These are phyloP conservation scores for Starmerella cellae DNA, from an alignment of 805 yeast genomes.

Conservation along the genomic window DNA sequence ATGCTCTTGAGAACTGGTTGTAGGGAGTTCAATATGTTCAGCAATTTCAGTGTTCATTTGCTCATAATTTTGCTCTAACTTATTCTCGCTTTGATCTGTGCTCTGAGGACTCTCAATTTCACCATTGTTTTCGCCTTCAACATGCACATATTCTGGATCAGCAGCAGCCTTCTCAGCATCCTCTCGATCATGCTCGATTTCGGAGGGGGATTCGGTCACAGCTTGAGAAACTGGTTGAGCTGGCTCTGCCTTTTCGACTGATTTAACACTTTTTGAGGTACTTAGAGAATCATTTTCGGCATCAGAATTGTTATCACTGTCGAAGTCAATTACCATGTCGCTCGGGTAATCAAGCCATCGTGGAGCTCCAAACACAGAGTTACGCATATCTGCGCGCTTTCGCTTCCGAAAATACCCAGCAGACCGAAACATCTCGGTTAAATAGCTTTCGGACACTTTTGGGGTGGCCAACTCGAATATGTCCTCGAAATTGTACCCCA, in stretches of 20 bases:
- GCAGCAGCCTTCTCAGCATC: not conserved
- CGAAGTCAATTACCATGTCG: slow-evolving; percentile 1
- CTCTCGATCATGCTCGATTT: not conserved
- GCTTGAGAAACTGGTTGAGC: too few species aligned
- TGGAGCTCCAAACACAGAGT: slow-evolving; percentile 12
- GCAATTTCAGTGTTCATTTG: too few species aligned
- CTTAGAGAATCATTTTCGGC: not conserved
- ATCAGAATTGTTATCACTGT: not conserved
- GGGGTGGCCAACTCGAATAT: slow-evolving; percentile 12
- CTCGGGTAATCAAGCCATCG: slow-evolving; percentile 11
- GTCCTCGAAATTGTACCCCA: slow-evolving; percentile 23
- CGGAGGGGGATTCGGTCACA: not conserved
- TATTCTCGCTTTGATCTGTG: too few species aligned
- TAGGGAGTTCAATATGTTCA: too few species aligned
- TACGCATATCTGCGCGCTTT: not conserved
- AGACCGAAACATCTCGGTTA: slow-evolving; percentile 6
- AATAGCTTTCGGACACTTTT: slow-evolving; percentile 8
- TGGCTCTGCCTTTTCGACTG: too few species aligned
- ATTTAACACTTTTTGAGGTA: too few species aligned
- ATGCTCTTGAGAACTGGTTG: too few species aligned
- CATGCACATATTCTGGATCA: too few species aligned
- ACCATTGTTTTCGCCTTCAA: too few species aligned
- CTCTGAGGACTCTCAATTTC: too few species aligned
- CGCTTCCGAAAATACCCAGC: slow-evolving; percentile 2
- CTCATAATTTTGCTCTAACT: too few species aligned